These are phyloP conservation scores for Petrea volubilis DNA, from an alignment of 257 asterid species.

Conservation along the genomic window DNA sequence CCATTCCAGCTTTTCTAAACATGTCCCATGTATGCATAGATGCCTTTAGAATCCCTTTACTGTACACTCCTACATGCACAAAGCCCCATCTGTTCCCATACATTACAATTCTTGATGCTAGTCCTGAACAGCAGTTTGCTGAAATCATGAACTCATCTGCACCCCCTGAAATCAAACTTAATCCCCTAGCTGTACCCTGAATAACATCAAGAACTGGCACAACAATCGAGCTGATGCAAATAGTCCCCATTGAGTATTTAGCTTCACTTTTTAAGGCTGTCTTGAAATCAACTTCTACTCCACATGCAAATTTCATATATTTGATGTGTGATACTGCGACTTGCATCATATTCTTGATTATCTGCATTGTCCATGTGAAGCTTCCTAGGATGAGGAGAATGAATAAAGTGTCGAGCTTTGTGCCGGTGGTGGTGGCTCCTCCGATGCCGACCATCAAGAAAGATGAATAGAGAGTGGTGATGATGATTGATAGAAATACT, in stretches of 20 bases:
- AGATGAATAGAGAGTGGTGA: slow-evolving; percentile 34
- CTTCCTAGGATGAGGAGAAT: slow-evolving; percentile 47
- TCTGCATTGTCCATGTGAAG: slow-evolving; percentile 52
- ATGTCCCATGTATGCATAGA: slow-evolving; percentile 60
- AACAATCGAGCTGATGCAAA: slow-evolving; percentile 52
- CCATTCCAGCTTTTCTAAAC: slow-evolving; percentile 49
- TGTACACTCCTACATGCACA: slow-evolving; percentile 55
- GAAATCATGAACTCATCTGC: slow-evolving; percentile 69
- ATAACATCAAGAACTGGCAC: slow-evolving; percentile 42
- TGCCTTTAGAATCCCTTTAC: slow-evolving; percentile 55
- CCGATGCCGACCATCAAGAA: slow-evolving; percentile 53
- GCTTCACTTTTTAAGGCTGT: slow-evolving; percentile 28
- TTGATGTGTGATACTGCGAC: slow-evolving; percentile 56
- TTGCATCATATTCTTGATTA: slow-evolving; percentile 43
- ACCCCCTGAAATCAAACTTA: slow-evolving; percentile 46
- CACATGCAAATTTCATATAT: slow-evolving; percentile 47
- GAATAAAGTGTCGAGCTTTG: slow-evolving; percentile 38
- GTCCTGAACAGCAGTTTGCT: slow-evolving; percentile 46
- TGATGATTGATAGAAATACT: slow-evolving; percentile 29
- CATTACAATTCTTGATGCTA: slow-evolving; percentile 38
- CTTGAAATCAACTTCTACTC: slow-evolving; percentile 39
- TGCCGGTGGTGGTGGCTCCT: slow-evolving; percentile 40
- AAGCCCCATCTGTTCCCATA: slow-evolving; percentile 64
- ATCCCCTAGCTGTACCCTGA: slow-evolving; percentile 45
- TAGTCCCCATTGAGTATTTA: slow-evolving; percentile 49